Base-by-base conservation (phyloP, 2,329 filamentous ascomycete species). In the Cryphonectria carpinicola region DNA sequence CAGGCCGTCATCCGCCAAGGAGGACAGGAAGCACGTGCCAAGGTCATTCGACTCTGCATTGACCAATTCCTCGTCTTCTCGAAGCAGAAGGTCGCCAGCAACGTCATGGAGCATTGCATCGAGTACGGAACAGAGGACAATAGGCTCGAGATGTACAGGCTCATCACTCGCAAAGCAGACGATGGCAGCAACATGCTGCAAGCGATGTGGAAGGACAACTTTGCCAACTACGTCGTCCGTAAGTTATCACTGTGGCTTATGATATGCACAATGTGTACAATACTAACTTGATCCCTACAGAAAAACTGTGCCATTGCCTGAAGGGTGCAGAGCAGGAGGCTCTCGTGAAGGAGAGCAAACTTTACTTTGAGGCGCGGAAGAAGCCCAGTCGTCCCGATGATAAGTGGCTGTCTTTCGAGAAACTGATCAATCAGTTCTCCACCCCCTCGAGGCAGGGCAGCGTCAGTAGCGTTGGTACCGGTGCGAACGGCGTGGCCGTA, bases 151-250 rank as follows among this genome's bases (percentile, higher is more conserved):
- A 94, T 98, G 71, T 87, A 93, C 67, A 83, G 84, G 65, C 85
- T 88, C 71, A 83, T 95, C 37, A 90, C 87, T 1, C 79, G 85
- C 22, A 88, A 88, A 67, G 85, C 87, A 10, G 71, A 71, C 37
- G 88, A 92, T 60, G 92, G 92, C 17, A 89, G 90, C 69, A 91
- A 85, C 69, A 88, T 90, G n/a, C 82, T 98, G 52, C 86, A 92
- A 73, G 85, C 87, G 32, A 86, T 98, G 81, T 94, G 98, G 86
- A 93, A 91, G 74, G 95, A 99, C 78, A 92, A 93, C 74, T 98
- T 91, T 79, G 96, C 93, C 72, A 99, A 99, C 80, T 99, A 98
- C 79, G 95, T 98, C 7, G 92, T 98, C 73, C 95, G 94, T 97
- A 89, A 89, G 94, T 37, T 37, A 62, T 13, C 25, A 11, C 17